phyloP scores from a whole-genome alignment of 2,329 filamentous ascomycete species.

The Sporothrix luriei region DNA sequence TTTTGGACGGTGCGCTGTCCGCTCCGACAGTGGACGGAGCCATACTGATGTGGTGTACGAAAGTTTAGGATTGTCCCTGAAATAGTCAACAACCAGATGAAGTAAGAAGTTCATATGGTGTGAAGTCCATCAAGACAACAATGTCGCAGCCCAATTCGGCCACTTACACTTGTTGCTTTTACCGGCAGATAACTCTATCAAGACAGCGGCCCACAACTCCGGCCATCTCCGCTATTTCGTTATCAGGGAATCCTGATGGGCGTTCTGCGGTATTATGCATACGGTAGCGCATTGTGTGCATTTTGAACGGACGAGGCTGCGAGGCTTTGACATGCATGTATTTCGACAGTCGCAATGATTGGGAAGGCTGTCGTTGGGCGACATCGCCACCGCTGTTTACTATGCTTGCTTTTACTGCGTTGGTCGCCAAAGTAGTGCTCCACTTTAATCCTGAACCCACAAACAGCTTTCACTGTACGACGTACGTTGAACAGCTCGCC shows the following conservation, averaged over 20 bases:
- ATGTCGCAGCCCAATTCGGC: not conserved
- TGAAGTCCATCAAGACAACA: not conserved
- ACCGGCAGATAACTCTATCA: constrained; percentile 25
- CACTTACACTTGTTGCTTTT: constrained; percentile 16
- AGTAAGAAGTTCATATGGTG: not conserved
- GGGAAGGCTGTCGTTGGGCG: not conserved
- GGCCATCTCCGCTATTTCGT: constrained; percentile 27
- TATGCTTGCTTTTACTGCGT: not conserved
- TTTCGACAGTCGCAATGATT: no score
- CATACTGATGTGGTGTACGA: constrained; percentile 15
- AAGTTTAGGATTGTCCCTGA: not conserved
- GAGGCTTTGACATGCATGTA: not conserved
- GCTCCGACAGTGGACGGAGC: constrained; percentile 30
- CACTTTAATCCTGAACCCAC: constrained; percentile 11
- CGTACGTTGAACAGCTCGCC: no score
- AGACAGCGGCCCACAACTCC: constrained; percentile 22
- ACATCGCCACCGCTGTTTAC: constrained; percentile 8
- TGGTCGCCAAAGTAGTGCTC: not conserved
- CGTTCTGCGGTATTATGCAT: not conserved
- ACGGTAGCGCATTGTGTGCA: not conserved
- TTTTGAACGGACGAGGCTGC: not conserved
- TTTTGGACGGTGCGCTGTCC: not conserved
- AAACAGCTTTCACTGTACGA: not conserved
- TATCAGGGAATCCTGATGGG: not conserved
- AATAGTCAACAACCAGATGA: not conserved